These are phyloP conservation scores for Fusarium stilboides DNA, from an alignment of 2,329 filamentous ascomycete species.

Conservation along the genomic window DNA sequence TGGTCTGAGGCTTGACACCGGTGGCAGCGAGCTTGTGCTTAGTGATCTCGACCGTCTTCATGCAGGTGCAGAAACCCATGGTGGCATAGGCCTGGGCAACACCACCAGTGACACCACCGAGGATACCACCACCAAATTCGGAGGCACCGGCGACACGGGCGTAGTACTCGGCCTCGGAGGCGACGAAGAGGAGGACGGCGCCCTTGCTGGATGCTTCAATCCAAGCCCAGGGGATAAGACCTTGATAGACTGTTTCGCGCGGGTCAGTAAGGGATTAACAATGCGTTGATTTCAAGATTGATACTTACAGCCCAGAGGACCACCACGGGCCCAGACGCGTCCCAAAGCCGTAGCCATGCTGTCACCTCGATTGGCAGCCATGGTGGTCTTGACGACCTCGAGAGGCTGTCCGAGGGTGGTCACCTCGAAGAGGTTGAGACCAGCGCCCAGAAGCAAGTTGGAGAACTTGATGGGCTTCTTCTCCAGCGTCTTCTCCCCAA, in stretches of 20 bases:
- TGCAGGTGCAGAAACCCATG: conserved; percentile 99
- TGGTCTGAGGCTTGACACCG: conserved; percentile 89
- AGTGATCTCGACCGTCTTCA: conserved; percentile 99
- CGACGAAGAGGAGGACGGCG: conserved; percentile 98
- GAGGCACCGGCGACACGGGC: conserved; percentile 86
- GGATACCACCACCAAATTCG: conserved; percentile 90
- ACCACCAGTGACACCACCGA: conserved; percentile 92
- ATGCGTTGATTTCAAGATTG: neutral
- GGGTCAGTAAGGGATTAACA: conserved; percentile 43
- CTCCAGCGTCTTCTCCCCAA: conserved; percentile 75
- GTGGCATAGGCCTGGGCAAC: conserved; percentile 98
- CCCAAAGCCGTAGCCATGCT: conserved; percentile 85
- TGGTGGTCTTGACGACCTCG: conserved; percentile 99
- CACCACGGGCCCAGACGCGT: conserved; percentile 94
- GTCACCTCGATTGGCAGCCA: conserved; percentile 96
- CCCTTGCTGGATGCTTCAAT: conserved; percentile 99
- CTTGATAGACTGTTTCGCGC: conserved; percentile 90
- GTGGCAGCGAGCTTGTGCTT: conserved; percentile 92
- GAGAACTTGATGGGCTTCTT: conserved; percentile 99
- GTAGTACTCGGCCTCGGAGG: conserved; percentile 97
- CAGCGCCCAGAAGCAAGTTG: conserved; percentile 94
- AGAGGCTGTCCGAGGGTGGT: conserved; percentile 81
- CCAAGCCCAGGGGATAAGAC: conserved; percentile 99
- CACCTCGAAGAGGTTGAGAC: conserved; percentile 96
- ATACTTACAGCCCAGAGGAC: conserved; percentile 90